phyloP scores from a whole-genome alignment of 1,284 basidiomycete species.

The Trametes versicolor region DNA sequence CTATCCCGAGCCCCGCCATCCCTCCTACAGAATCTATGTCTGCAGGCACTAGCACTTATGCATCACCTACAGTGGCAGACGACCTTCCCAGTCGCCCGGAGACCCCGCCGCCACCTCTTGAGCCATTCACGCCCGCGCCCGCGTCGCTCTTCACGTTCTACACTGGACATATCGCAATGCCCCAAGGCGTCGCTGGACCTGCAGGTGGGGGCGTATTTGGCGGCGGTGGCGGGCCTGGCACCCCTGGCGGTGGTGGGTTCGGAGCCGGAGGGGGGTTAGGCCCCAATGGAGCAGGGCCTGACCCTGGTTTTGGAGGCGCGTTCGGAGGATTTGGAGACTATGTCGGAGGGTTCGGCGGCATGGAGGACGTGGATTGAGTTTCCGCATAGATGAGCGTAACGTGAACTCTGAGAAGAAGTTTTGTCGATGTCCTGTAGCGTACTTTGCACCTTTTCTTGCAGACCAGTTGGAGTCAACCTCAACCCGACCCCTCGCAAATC shows the following conservation, averaged over 20 bases:
- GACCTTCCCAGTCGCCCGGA: conserved; percentile 18
- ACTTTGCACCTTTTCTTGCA: background rate
- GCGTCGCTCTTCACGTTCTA: conserved; percentile 31
- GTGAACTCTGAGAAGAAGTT: background rate
- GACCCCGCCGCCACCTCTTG: conserved; percentile 28
- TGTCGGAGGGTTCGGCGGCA: conserved; percentile 23
- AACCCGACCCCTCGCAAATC: too few relatives aligned
- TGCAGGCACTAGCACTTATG: background rate
- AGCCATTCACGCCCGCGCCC: conserved; percentile 21
- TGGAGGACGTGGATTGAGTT: conserved; percentile 39
- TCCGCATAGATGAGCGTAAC: background rate
- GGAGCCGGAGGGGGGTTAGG: background rate
- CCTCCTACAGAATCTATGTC: background rate
- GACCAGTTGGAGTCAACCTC: background rate
- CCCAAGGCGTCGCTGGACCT: background rate
- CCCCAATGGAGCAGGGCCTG: background rate
- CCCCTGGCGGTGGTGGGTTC: background rate
- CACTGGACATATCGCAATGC: conserved; percentile 18
- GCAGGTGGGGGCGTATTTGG: background rate
- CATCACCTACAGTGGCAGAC: conserved; percentile 2
- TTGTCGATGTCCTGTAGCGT: background rate
- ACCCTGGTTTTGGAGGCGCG: background rate
- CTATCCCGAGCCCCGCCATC: background rate
- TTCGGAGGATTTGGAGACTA: conserved; percentile 11
- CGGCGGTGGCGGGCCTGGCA: background rate